Evolutionary conservation across 2,329 filamentous ascomycete genomes (phyloP).

Genomic region (Fusarium acutatum): DNA sequence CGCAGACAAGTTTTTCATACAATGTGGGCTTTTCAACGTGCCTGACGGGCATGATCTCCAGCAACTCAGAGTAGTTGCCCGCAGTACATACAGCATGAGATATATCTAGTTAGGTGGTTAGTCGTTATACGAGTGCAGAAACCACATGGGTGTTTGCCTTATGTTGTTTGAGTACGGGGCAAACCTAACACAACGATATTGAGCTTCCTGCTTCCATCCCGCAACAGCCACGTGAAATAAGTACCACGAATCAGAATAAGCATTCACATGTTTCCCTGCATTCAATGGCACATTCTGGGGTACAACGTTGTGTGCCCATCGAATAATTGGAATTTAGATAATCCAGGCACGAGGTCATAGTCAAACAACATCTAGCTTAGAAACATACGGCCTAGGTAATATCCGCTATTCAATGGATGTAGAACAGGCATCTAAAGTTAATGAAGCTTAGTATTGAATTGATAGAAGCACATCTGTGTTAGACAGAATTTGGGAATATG

Average conservation of each 20-base stretch:
- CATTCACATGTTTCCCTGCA: background rate
- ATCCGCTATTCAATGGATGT: background rate
- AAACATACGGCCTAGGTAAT: background rate
- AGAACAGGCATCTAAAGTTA: background rate
- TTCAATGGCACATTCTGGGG: background rate
- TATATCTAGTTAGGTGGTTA: background rate
- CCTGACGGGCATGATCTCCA: background rate
- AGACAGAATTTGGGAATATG: conserved; percentile 8
- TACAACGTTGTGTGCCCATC: background rate
- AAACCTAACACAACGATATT: background rate
- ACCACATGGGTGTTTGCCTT: conserved; percentile 6
- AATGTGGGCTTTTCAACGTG: conserved; percentile 7
- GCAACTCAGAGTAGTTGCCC: background rate
- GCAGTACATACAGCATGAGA: background rate
- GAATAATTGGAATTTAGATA: background rate
- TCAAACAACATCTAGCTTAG: conserved; percentile 3
- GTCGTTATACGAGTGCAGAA: background rate
- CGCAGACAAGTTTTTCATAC: conserved; percentile 4
- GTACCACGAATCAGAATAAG: background rate
- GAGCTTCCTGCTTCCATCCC: background rate
- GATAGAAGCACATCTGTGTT: conserved; percentile 6
- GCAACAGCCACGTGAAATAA: background rate
- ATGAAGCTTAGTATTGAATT: conserved; percentile 2
- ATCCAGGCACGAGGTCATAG: background rate
- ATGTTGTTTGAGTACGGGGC: background rate